Evolutionary conservation across 176 grass and related monocot species (phyloP).

Genomic region (Leersia perrieri): DNA sequence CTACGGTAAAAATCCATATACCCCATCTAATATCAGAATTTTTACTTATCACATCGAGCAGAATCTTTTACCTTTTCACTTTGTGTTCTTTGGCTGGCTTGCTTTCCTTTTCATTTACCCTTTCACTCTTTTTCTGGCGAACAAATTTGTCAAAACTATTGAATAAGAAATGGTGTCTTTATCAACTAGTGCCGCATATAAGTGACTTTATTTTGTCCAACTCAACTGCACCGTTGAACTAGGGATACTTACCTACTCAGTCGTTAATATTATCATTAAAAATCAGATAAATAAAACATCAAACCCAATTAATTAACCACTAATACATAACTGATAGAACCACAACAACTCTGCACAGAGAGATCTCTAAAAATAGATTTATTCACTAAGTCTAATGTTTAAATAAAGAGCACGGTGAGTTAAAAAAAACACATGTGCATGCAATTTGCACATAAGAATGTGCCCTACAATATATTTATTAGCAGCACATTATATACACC

Average conservation of each 20-base stretch:
- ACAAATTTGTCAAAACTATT: background rate
- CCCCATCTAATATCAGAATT: background rate
- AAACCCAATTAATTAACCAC: background rate
- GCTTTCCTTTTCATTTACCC: background rate
- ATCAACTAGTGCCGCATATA: background rate
- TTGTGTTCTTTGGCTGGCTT: background rate
- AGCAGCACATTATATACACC: background rate
- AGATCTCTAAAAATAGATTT: background rate
- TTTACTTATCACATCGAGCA: conserved; percentile 16
- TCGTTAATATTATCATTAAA: background rate
- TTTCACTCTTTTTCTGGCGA: background rate
- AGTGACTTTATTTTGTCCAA: background rate
- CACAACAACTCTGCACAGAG: background rate
- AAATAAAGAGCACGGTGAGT: conserved; percentile 21
- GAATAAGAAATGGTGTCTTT: background rate
- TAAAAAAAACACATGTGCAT: background rate
- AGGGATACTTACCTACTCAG: background rate
- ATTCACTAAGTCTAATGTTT: background rate
- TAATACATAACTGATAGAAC: background rate
- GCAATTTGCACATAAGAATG: background rate
- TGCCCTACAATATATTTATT: background rate
- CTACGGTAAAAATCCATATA: background rate
- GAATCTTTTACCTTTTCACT: conserved; percentile 16
- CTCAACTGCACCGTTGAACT: conserved; percentile 30
- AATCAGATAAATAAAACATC: background rate